Base-by-base conservation (phyloP, 2,329 filamentous ascomycete species). In the Claviceps africana region DNA sequence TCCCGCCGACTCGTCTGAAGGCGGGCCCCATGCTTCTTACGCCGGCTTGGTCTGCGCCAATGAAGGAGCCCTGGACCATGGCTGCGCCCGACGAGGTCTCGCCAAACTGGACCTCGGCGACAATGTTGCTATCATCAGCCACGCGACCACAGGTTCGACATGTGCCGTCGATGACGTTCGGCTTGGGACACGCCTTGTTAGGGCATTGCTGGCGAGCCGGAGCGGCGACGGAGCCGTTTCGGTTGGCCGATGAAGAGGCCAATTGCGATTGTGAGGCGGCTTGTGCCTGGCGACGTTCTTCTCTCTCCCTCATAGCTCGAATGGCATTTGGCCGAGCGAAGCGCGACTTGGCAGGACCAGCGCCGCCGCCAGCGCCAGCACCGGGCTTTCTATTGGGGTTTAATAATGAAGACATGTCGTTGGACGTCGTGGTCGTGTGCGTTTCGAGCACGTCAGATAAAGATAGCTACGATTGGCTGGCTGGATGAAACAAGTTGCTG, bases 41-140 rank as follows among this genome's bases (percentile, higher is more conserved):
- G 61, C 87, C 83, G 25, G 86, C 88, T 63, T 96, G 88, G 65
- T 90, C 87, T 54, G 88, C 86, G 51, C 82, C 85, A 55, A 98
- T 82, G 63, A 85, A 94, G 56, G 84, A 90, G 65, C 93, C 93
- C 66, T 96, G 88, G 19, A 96, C 88, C 49, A 94, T 79, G 50
- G 91, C 90, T 48, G 87, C 88, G 61, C 93, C 93, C 35, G 81
- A 83, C 0, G 87, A 81, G 30, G 82, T 85, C 71, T 98, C 91
- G 57, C 89, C 89, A 63, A 97, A 98, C 22, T 84, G 84, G 56
- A 97, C 81, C 66, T 98, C 93, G 48, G 88, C 81, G 54, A 96
- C 90, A 56, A 97, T 95, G 62, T 94, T 89, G 64, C 82, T 83
- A 63, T 94, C 86, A 59, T 86, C 84, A 52, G 91, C 80, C 58